Evolutionary conservation across 2,329 filamentous ascomycete genomes (phyloP).

Genomic region (Paracamarosporium sp.): DNA sequence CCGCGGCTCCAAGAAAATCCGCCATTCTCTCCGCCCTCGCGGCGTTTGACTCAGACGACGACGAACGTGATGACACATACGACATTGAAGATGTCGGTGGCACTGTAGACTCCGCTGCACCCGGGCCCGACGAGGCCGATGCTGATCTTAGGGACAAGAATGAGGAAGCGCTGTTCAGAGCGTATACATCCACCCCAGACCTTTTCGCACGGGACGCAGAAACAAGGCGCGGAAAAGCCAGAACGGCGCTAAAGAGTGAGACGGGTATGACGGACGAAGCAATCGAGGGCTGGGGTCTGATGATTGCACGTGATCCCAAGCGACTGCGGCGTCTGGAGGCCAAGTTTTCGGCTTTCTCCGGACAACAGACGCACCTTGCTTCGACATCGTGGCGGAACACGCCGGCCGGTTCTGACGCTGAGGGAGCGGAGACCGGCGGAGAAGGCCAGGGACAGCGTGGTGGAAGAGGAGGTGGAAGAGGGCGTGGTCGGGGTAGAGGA

Average conservation of each 20-base stretch:
- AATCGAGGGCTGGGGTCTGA: constrained; percentile 92
- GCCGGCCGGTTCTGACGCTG: constrained; percentile 62
- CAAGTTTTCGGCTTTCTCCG: constrained; percentile 70
- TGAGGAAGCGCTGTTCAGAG: constrained; percentile 76
- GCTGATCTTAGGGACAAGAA: constrained; percentile 63
- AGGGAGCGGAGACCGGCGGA: constrained; percentile 54
- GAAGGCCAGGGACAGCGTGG: constrained; percentile 56
- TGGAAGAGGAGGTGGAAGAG: constrained; percentile 53
- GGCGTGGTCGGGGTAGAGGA: constrained; percentile 45
- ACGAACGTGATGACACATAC: constrained; percentile 97
- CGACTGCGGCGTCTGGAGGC: constrained; percentile 73
- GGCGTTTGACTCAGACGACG: constrained; percentile 90
- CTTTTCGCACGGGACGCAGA: constrained; percentile 75
- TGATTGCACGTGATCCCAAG: constrained; percentile 77
- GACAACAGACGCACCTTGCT: constrained; percentile 69
- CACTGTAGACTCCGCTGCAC: constrained; percentile 71
- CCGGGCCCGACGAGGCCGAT: constrained; percentile 60
- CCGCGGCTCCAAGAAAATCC: constrained; percentile 75
- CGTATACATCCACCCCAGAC: constrained; percentile 69
- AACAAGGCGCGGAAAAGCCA: constrained; percentile 69
- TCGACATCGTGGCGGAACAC: constrained; percentile 67
- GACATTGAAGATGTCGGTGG: constrained; percentile 92
- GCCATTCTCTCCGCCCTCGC: constrained; percentile 88
- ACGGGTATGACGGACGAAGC: constrained; percentile 93
- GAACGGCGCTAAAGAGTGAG: constrained; percentile 71